Evolutionary conservation across 2,329 filamentous ascomycete species (phyloP).

Genomic region (Colletotrichum horii): DNA sequence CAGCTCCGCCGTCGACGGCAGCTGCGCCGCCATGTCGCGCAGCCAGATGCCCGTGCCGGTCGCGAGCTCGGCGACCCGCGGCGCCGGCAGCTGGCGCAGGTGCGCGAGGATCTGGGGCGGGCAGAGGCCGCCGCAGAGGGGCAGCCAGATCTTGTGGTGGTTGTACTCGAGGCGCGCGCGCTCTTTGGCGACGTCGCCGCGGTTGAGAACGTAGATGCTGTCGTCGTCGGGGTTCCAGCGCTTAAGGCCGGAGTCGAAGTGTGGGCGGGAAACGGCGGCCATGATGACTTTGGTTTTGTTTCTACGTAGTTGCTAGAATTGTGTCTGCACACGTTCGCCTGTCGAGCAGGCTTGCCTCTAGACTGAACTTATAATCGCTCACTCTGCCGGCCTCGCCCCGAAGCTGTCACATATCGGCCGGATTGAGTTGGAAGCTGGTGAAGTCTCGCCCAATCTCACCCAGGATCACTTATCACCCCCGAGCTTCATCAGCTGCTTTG

Average conservation of each 20-base stretch:
- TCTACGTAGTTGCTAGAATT: background rate
- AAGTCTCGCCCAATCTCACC: background rate
- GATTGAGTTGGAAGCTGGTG: background rate
- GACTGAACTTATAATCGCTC: background rate
- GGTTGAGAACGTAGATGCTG: background rate
- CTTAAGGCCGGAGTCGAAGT: background rate
- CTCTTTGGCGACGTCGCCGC: background rate
- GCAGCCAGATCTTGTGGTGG: background rate
- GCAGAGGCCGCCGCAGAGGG: background rate
- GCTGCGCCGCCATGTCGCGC: constrained; percentile 14
- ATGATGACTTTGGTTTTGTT: background rate
- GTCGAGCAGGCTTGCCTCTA: background rate
- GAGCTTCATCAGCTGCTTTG: background rate
- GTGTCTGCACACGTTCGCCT: background rate
- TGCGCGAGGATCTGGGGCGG: background rate
- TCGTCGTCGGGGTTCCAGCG: background rate
- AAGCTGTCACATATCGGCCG: background rate
- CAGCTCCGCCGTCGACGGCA: constrained; percentile 12
- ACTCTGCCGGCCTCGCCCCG: background rate
- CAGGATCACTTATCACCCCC: background rate
- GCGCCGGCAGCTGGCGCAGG: background rate
- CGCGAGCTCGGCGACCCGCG: constrained; percentile 20
- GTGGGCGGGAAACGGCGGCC: background rate
- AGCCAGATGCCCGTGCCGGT: constrained; percentile 28
- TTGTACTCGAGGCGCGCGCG: constrained; percentile 6